phyloP scores from a whole-genome alignment of 192 early-diverging fungal genomes.

The Phlyctochytrium arcticum region DNA sequence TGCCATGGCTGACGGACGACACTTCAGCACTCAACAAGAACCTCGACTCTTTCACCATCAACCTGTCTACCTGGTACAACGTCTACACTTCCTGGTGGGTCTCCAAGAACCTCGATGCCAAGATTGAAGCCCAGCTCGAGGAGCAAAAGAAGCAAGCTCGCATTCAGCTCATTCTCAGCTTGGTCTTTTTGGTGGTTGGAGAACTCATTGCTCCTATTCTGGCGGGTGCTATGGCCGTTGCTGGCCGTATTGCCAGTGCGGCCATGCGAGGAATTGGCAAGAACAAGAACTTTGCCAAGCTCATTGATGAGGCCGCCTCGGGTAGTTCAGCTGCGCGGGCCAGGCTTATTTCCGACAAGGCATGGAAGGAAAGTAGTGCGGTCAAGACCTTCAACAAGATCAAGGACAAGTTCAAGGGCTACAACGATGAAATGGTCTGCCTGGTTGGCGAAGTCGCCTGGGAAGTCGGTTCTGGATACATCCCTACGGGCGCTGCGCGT shows the following conservation, averaged over 20 bases:
- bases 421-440: background rate
- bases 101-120: slow-evolving; percentile 2
- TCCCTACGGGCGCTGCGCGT: background rate
- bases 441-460: background rate
- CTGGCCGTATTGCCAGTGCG: background rate
- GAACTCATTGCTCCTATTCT: slow-evolving; percentile 4
- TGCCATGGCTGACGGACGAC: background rate
- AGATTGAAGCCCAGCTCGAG: background rate
- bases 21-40: background rate
- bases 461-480: background rate
- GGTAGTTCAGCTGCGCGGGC: background rate
- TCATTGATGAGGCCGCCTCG: background rate
- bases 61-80: background rate
- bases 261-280: background rate
- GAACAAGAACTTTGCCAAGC: background rate
- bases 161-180: background rate
- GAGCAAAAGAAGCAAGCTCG: background rate
- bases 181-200: slow-evolving; percentile 4
- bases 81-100: background rate
- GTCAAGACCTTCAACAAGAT: background rate
- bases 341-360: background rate
- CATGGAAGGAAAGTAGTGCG: background rate
- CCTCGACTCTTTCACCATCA: background rate
- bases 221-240: background rate
- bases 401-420: background rate